phyloP scores from a whole-genome alignment of 345 rosid species.

The Hypericum perforatum region DNA sequence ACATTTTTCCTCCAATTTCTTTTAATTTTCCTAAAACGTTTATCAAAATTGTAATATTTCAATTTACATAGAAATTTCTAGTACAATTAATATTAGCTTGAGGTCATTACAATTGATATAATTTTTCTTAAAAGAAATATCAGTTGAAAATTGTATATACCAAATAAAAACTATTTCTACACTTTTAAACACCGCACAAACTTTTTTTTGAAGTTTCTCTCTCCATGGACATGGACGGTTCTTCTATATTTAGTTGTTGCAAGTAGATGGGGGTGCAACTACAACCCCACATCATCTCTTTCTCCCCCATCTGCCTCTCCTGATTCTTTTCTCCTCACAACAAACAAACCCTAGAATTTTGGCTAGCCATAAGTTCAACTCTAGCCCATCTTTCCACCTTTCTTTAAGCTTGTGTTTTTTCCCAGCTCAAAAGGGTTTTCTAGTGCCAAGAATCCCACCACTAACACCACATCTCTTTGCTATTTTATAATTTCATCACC shows the following conservation, averaged over 20 bases:
- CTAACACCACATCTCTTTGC: neutral
- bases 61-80: no score
- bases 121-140: no score
- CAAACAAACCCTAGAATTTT: slow-evolving; percentile 1
- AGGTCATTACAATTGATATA: no score
- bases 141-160: no score
- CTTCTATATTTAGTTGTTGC: slow-evolving; percentile 54
- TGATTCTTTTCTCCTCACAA: slow-evolving; percentile 41
- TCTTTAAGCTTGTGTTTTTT: slow-evolving; percentile 31
- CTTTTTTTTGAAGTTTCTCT: slow-evolving; percentile 14
- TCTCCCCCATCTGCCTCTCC: neutral
- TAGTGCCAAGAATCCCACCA: slow-evolving; percentile 24
- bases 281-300: slow-evolving; percentile 33
- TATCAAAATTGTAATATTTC: no score
- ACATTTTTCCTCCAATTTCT: no score
- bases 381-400: slow-evolving; percentile 25
- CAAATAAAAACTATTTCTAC: no score
- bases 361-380: slow-evolving; percentile 15
- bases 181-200: no score
- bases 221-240: neutral
- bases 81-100: no score
- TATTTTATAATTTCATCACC: slow-evolving; percentile 19
- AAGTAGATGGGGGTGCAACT: slow-evolving; percentile 22
- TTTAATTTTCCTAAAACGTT: no score
- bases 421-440: slow-evolving; percentile 37